phyloP scores from a whole-genome alignment of 768 basidiomycete species.

The Hirschioporus abietinus region DNA sequence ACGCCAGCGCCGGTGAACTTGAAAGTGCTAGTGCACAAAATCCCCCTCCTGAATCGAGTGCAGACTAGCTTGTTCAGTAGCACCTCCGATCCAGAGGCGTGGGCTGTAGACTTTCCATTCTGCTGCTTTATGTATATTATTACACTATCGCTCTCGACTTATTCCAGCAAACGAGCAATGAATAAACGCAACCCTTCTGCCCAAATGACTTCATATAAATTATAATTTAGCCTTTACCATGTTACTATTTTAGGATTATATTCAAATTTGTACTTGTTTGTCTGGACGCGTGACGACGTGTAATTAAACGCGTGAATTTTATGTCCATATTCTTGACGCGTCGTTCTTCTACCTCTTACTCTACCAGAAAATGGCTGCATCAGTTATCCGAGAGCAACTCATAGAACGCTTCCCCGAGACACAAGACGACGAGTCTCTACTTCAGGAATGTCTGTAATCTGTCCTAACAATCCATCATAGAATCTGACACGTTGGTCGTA shows the following conservation, averaged over 20 bases:
- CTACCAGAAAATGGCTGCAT: neutral
- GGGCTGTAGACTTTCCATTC: neutral
- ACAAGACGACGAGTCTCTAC: constrained; percentile 34
- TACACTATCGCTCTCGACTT: neutral
- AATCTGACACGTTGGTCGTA: constrained; percentile 13
- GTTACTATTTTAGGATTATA: neutral
- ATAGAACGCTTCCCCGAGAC: neutral
- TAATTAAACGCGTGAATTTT: neutral
- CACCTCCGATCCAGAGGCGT: neutral
- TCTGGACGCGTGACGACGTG: neutral
- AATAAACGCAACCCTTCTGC: neutral
- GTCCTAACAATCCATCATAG: neutral
- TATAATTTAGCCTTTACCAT: neutral
- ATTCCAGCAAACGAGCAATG: neutral
- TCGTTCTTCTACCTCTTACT: neutral
- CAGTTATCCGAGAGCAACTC: neutral
- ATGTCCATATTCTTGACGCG: neutral
- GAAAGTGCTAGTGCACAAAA: neutral
- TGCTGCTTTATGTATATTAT: constrained; percentile 1
- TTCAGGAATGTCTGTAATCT: constrained; percentile 45
- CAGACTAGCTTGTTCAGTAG: neutral
- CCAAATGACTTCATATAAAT: neutral
- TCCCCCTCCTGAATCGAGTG: neutral
- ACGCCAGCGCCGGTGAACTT: neutral
- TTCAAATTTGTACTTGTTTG: neutral